A percentile compares a stretch with the other conserved stretches of the same genome.
phyloP scores from a whole-genome alignment of 345 rosid genomes.

The Anacardium occidentale region DNA sequence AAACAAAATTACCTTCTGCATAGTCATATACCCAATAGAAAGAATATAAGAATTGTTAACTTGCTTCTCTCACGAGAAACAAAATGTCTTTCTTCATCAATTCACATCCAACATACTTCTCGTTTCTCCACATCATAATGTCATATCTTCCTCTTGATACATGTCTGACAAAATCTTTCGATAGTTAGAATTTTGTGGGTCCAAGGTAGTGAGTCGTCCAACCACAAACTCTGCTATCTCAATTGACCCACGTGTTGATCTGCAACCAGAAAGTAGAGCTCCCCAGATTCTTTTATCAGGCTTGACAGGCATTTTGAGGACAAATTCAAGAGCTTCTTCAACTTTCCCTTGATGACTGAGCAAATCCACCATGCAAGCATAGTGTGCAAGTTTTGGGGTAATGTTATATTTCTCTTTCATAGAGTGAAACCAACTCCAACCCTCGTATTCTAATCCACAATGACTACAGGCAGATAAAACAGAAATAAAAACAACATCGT shows the following conservation, averaged over 20 bases:
- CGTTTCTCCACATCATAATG: constrained; percentile 25
- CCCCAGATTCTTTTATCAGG: constrained; percentile 40
- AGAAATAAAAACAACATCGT: constrained; percentile 34
- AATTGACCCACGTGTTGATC: constrained; percentile 16
- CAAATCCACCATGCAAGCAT: constrained; percentile 37
- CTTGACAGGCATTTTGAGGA: constrained; percentile 32
- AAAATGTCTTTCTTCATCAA: background rate
- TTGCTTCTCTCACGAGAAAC: background rate
- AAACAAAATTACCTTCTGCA: background rate
- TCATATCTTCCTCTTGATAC: constrained; percentile 24
- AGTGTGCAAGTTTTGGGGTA: constrained; percentile 29
- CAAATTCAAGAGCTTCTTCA: constrained; percentile 32
- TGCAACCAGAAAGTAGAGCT: constrained; percentile 34
- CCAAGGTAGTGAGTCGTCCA: constrained; percentile 17
- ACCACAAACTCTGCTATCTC: constrained; percentile 27
- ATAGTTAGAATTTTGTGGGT: constrained; percentile 17
- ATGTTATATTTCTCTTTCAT: constrained; percentile 23
- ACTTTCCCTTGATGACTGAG: constrained; percentile 33
- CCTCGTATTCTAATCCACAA: constrained; percentile 32
- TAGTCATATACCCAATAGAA: background rate
- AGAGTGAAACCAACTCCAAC: constrained; percentile 27
- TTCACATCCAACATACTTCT: constrained; percentile 24
- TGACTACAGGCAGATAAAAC: constrained; percentile 43
- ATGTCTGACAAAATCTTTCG: constrained; percentile 28
- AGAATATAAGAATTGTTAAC: background rate